Percentiles rank a stretch among this genome's conserved stretches.
Conservation (phyloP, 2,329 filamentous ascomycete genomes). For the Reticulascus tulasneorum region DNA sequence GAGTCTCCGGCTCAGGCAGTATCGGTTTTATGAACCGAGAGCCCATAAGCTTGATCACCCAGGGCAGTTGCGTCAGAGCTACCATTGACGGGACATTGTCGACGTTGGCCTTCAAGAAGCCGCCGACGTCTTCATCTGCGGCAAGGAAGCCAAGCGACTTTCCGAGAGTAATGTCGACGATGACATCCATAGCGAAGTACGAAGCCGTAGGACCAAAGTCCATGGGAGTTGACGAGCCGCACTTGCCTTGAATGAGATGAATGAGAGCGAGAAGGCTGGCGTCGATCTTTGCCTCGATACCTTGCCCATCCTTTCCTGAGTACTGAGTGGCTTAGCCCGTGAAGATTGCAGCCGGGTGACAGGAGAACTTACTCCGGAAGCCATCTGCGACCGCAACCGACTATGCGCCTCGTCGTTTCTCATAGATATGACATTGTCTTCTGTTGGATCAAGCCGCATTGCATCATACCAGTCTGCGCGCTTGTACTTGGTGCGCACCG, state of each 20-base stretch:
- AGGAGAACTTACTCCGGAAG: constrained; percentile 41
- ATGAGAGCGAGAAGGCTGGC: constrained; percentile 4
- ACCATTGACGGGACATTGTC: constrained; percentile 36
- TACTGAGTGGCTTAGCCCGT: constrained; percentile 43
- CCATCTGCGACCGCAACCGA: constrained; percentile 42
- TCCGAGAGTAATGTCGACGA: constrained; percentile 21
- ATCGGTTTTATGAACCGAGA: constrained; percentile 34
- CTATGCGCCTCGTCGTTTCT: constrained; percentile 41
- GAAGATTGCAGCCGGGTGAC: constrained; percentile 41
- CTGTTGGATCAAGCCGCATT: constrained; percentile 45
- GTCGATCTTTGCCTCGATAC: constrained; percentile 8
- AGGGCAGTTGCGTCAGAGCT: constrained; percentile 48
- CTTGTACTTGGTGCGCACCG: constrained; percentile 29
- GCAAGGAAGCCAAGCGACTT: constrained; percentile 21
- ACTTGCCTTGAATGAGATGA: constrained; percentile 6
- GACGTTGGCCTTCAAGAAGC: constrained; percentile 14
- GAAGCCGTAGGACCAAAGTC: constrained; percentile 9
- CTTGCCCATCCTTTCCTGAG: constrained; percentile 8
- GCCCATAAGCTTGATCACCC: no score
- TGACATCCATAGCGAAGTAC: constrained; percentile 20
- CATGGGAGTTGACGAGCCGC: constrained; percentile 7
- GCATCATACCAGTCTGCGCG: constrained; percentile 41
- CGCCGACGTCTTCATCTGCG: constrained; percentile 18
- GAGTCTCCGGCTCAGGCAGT: constrained; percentile 33
- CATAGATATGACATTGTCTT: constrained; percentile 48